phyloP scores from a whole-genome alignment of 805 yeast genomes.

The Metschnikowia orientalis region DNA sequence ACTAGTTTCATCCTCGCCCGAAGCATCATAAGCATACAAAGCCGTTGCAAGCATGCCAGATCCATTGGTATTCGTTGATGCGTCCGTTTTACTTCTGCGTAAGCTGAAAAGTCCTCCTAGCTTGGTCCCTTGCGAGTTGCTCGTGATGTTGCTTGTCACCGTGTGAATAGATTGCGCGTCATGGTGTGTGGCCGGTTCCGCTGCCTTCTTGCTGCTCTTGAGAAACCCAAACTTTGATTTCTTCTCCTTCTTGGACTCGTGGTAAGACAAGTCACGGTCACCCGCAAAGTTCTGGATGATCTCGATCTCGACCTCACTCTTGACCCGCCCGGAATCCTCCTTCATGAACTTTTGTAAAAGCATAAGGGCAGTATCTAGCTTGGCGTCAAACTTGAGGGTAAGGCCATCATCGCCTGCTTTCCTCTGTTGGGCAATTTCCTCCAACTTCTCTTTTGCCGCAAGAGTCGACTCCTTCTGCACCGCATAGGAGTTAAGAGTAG shows the following conservation, averaged over 20 bases:
- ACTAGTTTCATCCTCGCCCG: conserved; percentile 72
- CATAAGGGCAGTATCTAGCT: conserved; percentile 48
- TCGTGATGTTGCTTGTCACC: conserved; percentile 29
- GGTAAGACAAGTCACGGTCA: conserved; percentile 62
- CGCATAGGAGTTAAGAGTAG: conserved; percentile 35
- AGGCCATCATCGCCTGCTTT: conserved; percentile 32
- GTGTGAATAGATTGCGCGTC: conserved; percentile 35
- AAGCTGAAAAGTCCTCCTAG: conserved; percentile 34
- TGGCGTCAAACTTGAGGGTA: conserved; percentile 51
- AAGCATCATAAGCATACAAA: conserved; percentile 58
- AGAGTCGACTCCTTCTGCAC: conserved; percentile 40
- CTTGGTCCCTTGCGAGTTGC: conserved; percentile 19
- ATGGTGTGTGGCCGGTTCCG: conserved; percentile 6
- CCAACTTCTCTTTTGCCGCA: conserved; percentile 48
- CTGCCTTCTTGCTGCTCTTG: conserved; percentile 19
- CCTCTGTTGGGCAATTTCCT: conserved; percentile 36
- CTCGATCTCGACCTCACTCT: conserved; percentile 83
- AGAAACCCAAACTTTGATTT: conserved; percentile 60
- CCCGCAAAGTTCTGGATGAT: conserved; percentile 83
- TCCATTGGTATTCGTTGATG: conserved; percentile 15
- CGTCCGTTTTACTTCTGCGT: conserved; percentile 28
- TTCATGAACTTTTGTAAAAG: conserved; percentile 59
- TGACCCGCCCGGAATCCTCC: conserved; percentile 70
- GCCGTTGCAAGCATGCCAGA: conserved; percentile 42
- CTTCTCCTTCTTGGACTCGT: conserved; percentile 47